Percentiles rank a stretch among this genome's conserved stretches.
Evolutionary conservation across 1,284 basidiomycete species (phyloP).

Genomic region (Taiwanofungus camphoratus): DNA sequence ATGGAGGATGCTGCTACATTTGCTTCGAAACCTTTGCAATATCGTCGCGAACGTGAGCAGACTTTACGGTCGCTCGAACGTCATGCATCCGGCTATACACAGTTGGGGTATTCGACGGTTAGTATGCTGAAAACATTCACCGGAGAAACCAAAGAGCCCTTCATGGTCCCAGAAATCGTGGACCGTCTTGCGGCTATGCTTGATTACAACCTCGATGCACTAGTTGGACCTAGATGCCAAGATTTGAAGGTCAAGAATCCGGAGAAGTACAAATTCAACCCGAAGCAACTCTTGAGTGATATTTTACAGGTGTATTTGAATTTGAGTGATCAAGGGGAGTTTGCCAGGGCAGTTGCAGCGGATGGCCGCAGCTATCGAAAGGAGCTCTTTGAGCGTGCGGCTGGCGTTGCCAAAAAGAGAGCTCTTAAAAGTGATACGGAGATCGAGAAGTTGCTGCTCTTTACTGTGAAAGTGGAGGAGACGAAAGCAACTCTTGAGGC

Average conservation of each 20-base stretch:
- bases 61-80: conserved; percentile 77
- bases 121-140: conserved; percentile 90
- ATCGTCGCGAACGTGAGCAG: conserved; percentile 83
- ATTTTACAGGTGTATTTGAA: conserved; percentile 92
- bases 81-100: conserved; percentile 81
- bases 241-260: conserved; percentile 85
- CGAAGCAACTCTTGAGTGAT: conserved; percentile 78
- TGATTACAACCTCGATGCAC: conserved; percentile 88
- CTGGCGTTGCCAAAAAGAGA: conserved; percentile 60
- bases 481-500: conserved; percentile 73
- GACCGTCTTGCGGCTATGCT: conserved; percentile 95
- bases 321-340: conserved; percentile 74
- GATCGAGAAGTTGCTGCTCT: conserved; percentile 64
- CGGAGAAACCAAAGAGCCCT: conserved; percentile 85
- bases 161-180: conserved; percentile 96
- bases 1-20: conserved; percentile 75
- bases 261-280: conserved; percentile 89
- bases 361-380: conserved; percentile 92
- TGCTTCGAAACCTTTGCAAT: conserved; percentile 58
- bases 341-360: conserved; percentile 84
- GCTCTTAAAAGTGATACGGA: conserved; percentile 79
- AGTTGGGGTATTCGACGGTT: conserved; percentile 84
- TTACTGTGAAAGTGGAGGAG: conserved; percentile 84
- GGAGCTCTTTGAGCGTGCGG: conserved; percentile 81
- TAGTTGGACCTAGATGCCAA: conserved; percentile 83